These are phyloP conservation scores for Umbelopsis vinacea DNA, from an alignment of 192 early-diverging fungal species.

Conservation along the genomic window DNA sequence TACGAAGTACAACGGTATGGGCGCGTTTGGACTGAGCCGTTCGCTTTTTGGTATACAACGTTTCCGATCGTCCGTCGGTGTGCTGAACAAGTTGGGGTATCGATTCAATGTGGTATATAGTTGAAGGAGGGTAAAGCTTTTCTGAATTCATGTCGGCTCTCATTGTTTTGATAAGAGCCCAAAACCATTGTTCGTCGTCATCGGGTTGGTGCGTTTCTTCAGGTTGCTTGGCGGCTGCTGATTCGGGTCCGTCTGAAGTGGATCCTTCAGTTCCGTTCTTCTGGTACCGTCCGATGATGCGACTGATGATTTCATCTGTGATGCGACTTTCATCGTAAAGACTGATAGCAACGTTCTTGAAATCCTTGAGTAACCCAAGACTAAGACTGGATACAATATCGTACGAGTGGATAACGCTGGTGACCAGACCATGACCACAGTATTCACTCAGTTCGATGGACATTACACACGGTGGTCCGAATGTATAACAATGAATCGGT, in stretches of 20 bases:
- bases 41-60: conserved; percentile 26
- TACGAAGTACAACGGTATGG: conserved; percentile 57
- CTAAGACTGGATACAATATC: conserved; percentile 82
- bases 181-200: conserved; percentile 79
- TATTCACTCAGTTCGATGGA: conserved; percentile 69
- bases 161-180: conserved; percentile 82
- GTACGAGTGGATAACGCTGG: conserved; percentile 79
- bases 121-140: conserved; percentile 82
- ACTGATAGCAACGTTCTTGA: conserved; percentile 71
- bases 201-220: conserved; percentile 35
- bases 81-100: conserved; percentile 51
- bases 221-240: not conserved
- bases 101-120: conserved; percentile 65
- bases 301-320: conserved; percentile 68
- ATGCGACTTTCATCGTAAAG: conserved; percentile 63
- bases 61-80: conserved; percentile 28
- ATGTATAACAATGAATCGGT: conserved; percentile 84
- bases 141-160: conserved; percentile 83
- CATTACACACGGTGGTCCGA: conserved; percentile 81
- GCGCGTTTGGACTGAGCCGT: conserved; percentile 46
- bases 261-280: conserved; percentile 34
- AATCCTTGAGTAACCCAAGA: conserved; percentile 75
- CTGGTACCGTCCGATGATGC: conserved; percentile 52
- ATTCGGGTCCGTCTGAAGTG: not conserved
- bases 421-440: conserved; percentile 71